Evolutionary conservation across 495 filamentous ascomycete species (phyloP), one percentile per base, ranked within the genome.

Genomic region (Darksidea phi): DNA sequence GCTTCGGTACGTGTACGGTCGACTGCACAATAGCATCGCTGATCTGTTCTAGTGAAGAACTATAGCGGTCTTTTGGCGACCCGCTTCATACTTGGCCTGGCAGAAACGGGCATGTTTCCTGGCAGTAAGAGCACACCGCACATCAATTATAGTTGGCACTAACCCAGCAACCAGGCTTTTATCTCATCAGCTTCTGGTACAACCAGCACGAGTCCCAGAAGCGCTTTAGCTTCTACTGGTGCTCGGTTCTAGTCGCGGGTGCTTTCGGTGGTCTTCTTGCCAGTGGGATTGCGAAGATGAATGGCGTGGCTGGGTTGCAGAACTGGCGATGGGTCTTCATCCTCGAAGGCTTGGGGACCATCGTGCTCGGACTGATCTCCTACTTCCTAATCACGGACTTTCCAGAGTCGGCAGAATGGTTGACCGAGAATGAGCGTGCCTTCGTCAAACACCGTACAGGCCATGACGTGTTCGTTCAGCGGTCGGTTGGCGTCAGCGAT

Each of bases 181-280:
- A 70, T 45, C 54, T 72, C 4, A 66, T 72, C 21, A 61, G 67
- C 38, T 55, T 68, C 28, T 72, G 69, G 70, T 72, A 72, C 58
- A 66, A 63, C 41, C 55, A 61, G 6, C 52, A 66, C 26, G 67
- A 72, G 42, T 64, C 70, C 0, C 73, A 73, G 43, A 59, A 54
- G 34, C 71, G 74, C 0, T 73, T 73, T 50, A 69, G 71, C 0
- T 10, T 72, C 10, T 76, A 61, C 46, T 71, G 56, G 50, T 64
- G 50, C 53, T 62, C 71, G 1, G 61, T 65, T 12, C 32, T 57
- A 7, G 15, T 68, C 4, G 70, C 73, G 7, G 65, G 64, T 24
- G 63, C 61, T 17, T 76, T 76, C 46, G 72, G 71, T 4, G 72
- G 72, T 10, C 57, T 73, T 17, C 62, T 74, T 23, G 71, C 72